Evolutionary conservation across 2,329 filamentous ascomycete species (phyloP).

Genomic region (Fusarium metavorans): DNA sequence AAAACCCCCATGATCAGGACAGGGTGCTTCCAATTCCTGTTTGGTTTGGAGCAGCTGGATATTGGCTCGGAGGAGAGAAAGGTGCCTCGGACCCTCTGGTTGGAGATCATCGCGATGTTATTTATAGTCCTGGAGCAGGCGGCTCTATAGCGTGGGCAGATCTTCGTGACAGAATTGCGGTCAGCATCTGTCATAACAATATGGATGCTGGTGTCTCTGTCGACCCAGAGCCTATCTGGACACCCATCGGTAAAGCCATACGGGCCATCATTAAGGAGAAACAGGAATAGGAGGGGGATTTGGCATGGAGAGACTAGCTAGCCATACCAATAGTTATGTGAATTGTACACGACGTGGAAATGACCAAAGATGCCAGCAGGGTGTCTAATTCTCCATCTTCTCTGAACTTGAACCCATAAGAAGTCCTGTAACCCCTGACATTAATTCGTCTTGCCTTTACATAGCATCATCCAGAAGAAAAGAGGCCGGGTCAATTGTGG

Average conservation of each 20-base stretch:
- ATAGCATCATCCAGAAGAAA: not conserved
- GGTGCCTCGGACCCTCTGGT: conserved; percentile 1
- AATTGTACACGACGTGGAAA: not conserved
- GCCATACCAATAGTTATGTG: not conserved
- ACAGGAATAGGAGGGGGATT: not conserved
- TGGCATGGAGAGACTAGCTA: not conserved
- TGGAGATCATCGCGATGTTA: not conserved
- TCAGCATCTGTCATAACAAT: conserved; percentile 3
- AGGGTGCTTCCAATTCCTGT: not conserved
- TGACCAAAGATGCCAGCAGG: not conserved
- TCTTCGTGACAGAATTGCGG: not conserved
- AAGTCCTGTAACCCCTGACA: not conserved
- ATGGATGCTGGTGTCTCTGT: not conserved
- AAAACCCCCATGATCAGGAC: not conserved
- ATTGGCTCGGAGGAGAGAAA: not conserved
- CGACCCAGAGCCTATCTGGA: not conserved
- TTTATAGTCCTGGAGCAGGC: conserved; percentile 9
- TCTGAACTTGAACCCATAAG: not conserved
- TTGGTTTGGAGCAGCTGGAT: conserved; percentile 2
- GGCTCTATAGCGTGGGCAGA: not conserved
- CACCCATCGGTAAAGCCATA: not conserved
- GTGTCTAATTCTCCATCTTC: not conserved
- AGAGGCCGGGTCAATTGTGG: not conserved
- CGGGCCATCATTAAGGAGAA: not conserved
- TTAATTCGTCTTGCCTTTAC: not conserved